Evolutionary conservation across 2,329 filamentous ascomycete species (phyloP).

Genomic region (Apiospora pterosperma): DNA sequence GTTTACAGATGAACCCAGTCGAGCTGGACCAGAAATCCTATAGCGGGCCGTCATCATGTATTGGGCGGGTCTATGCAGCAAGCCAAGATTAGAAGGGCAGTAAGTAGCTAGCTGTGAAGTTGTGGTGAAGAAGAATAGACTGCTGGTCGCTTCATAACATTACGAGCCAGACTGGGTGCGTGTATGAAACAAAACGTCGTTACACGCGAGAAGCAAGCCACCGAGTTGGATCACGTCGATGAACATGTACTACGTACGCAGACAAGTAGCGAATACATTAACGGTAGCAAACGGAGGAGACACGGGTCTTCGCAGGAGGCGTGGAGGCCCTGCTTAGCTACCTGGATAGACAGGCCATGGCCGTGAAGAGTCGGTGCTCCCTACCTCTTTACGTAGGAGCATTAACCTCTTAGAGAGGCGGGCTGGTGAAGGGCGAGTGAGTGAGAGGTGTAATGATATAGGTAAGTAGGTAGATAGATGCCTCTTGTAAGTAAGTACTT

Average conservation of each 20-base stretch:
- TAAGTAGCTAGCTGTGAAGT: background rate
- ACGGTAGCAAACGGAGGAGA: slow-evolving; percentile 3
- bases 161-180: background rate
- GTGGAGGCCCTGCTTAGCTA: background rate
- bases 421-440: background rate
- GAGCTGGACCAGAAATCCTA: background rate
- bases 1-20: background rate
- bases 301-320: slow-evolving; percentile 1
- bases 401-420: background rate
- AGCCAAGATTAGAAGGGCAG: background rate
- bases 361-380: background rate
- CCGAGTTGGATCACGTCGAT: background rate
- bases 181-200: slow-evolving; percentile 3
- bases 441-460: background rate
- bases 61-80: background rate
- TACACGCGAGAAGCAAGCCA: slow-evolving; percentile 1
- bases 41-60: background rate
- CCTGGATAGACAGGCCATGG: background rate
- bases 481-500: background rate
- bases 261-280: background rate
- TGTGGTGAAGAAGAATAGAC: background rate
- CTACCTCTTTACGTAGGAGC: too few species aligned
- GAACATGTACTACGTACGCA: background rate
- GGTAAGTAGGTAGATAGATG: background rate
- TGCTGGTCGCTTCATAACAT: background rate